These are phyloP conservation scores for Chamaecyparis obtusa DNA, from an alignment of 75 land plant genomes.

Conservation along the genomic window DNA sequence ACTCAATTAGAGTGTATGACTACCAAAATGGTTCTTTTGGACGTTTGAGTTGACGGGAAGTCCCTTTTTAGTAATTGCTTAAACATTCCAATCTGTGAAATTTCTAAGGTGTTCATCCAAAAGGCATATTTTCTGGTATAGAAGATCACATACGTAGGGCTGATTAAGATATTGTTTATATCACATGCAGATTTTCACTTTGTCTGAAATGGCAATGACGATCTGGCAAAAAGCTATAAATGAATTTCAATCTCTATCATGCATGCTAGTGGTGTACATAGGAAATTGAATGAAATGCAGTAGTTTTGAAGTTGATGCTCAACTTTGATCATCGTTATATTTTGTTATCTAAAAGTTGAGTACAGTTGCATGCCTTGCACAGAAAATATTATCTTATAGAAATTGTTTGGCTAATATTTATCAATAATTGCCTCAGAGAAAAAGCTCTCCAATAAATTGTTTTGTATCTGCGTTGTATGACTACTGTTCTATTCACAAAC, in stretches of 20 bases:
- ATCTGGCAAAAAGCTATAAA: not conserved
- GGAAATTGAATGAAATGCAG: not conserved
- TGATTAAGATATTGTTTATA: not conserved
- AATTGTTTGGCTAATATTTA: not conserved
- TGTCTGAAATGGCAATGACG: not conserved
- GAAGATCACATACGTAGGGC: not conserved
- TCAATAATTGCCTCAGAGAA: not conserved
- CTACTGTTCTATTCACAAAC: not conserved
- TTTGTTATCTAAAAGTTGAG: not conserved
- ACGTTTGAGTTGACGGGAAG: not conserved
- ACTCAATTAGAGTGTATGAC: not conserved
- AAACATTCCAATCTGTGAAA: not conserved
- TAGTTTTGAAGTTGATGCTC: not conserved
- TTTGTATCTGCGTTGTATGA: not conserved
- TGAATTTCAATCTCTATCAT: not conserved
- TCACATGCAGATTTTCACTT: not conserved
- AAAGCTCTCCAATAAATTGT: not conserved
- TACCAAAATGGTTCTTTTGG: not conserved
- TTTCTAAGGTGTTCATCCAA: not conserved
- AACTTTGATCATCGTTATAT: not conserved
- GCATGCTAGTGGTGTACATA: not conserved
- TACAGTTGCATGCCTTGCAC: not conserved
- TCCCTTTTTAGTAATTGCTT: not conserved
- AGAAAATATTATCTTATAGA: too few relatives aligned
- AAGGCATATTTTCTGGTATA: not conserved